Percentiles rank a stretch among this genome's conserved stretches.
Evolutionary conservation across 2,329 filamentous ascomycete genomes (phyloP).

Genomic region (Epichloe elymi): DNA sequence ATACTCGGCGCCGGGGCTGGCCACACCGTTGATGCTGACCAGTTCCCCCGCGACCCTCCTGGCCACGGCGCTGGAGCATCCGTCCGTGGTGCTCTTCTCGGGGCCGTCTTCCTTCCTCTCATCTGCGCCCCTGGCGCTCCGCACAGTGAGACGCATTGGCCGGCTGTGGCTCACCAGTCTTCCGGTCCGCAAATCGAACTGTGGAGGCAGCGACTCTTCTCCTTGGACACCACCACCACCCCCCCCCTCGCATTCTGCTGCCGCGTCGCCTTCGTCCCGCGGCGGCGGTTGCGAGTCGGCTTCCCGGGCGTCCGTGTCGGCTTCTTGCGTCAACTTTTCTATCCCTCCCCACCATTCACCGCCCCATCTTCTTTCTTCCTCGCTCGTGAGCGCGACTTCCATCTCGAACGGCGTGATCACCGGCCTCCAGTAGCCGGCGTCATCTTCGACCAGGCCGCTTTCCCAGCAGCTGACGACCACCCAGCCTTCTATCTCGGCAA

Average conservation of each 20-base stretch:
- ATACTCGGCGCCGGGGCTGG: slow-evolving; percentile 87
- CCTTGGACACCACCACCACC: slow-evolving; percentile 35
- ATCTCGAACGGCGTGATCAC: slow-evolving; percentile 95
- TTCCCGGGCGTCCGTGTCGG: slow-evolving; percentile 12
- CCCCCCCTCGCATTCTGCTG: slow-evolving; percentile 15
- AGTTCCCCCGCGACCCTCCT: slow-evolving; percentile 49
- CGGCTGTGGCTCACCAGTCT: slow-evolving; percentile 66
- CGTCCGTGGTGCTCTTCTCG: not conserved
- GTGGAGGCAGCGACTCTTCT: slow-evolving; percentile 67
- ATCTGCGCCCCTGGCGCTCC: slow-evolving; percentile 8
- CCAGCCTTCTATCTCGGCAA: slow-evolving; percentile 90
- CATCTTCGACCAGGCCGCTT: slow-evolving; percentile 79
- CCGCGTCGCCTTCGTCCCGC: not conserved
- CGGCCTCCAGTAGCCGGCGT: slow-evolving; percentile 68
- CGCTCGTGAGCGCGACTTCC: slow-evolving; percentile 59
- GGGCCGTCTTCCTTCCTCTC: slow-evolving; percentile 8
- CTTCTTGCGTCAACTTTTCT: slow-evolving; percentile 45
- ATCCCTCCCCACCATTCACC: slow-evolving; percentile 85
- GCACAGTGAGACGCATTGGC: slow-evolving; percentile 47
- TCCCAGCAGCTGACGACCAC: slow-evolving; percentile 98
- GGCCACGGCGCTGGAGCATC: slow-evolving; percentile 31
- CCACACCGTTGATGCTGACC: slow-evolving; percentile 67
- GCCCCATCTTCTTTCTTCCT: slow-evolving; percentile 70
- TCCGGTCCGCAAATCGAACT: slow-evolving; percentile 86
- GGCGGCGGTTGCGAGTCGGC: slow-evolving; percentile 8